Evolutionary conservation across 2,329 filamentous ascomycete species (phyloP).

Genomic region (Torrubiella hemipterigena): DNA sequence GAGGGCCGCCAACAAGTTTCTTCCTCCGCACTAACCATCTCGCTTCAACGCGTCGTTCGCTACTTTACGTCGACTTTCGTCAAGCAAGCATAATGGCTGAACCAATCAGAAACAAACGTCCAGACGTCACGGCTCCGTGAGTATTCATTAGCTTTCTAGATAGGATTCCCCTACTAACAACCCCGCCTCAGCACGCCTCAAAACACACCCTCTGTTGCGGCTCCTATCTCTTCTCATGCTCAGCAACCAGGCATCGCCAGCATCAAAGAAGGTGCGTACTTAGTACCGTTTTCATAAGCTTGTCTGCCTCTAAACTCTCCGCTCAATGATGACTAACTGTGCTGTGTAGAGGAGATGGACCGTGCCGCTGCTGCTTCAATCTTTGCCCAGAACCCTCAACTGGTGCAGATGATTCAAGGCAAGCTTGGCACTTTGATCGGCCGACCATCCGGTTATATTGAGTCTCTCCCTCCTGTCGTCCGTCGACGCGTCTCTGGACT

Average conservation of each 20-base stretch:
- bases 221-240: constrained; percentile 93
- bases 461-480: constrained; percentile 81
- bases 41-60: constrained; percentile 12
- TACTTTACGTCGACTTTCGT: constrained; percentile 8
- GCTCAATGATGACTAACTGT: no score
- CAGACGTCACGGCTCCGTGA: constrained; percentile 47
- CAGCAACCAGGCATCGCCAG: constrained; percentile 88
- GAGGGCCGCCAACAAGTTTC: constrained; percentile 19
- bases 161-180: constrained; percentile 25
- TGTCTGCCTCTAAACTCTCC: no score
- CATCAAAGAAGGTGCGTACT: constrained; percentile 84
- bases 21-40: constrained; percentile 16
- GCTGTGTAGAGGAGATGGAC: constrained; percentile 70
- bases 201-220: constrained; percentile 92
- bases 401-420: constrained; percentile 96
- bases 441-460: constrained; percentile 93
- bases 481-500: constrained; percentile 88
- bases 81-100: constrained; percentile 41
- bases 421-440: constrained; percentile 89
- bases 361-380: constrained; percentile 77
- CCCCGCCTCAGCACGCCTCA: constrained; percentile 71
- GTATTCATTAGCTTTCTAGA: constrained; percentile 18
- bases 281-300: constrained; percentile 10
- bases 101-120: constrained; percentile 52
- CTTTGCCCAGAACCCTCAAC: constrained; percentile 88